These are phyloP conservation scores for Lachnellula arida DNA, from an alignment of 2,329 filamentous ascomycete genomes.

Conservation along the genomic window DNA sequence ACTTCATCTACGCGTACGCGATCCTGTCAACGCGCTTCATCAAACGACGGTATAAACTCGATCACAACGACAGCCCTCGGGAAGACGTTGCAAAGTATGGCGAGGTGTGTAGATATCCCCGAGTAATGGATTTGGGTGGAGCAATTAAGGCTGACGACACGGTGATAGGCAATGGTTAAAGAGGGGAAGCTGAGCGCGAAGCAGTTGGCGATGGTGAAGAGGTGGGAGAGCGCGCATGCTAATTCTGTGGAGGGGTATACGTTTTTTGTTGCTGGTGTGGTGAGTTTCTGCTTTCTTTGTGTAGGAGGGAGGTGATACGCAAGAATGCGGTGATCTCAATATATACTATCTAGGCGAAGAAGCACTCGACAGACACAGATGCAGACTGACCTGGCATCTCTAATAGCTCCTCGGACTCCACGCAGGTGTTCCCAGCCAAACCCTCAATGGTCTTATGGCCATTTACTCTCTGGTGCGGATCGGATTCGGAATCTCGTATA, in stretches of 20 bases:
- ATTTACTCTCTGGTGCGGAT: conserved; percentile 39
- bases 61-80: conserved; percentile 44
- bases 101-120: conserved; percentile 13
- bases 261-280: conserved; percentile 35
- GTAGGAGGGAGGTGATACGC: background rate
- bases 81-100: conserved; percentile 44
- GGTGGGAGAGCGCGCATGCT: conserved; percentile 42
- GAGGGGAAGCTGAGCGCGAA: conserved; percentile 40
- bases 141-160: conserved; percentile 23
- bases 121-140: too few species aligned
- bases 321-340: too few species aligned
- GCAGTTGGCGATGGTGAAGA: conserved; percentile 39
- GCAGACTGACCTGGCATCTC: background rate
- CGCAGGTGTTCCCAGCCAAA: conserved; percentile 33
- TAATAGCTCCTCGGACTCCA: conserved; percentile 34
- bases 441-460: conserved; percentile 37
- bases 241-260: conserved; percentile 42
- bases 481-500: conserved; percentile 38
- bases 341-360: background rate
- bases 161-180: conserved; percentile 24
- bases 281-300: background rate
- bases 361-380: background rate
- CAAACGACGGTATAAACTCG: conserved; percentile 39
- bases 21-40: conserved; percentile 39
- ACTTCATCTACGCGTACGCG: conserved; percentile 42